These are phyloP conservation scores for Stagonosporopsis rhizophila DNA, from an alignment of 2,329 filamentous ascomycete genomes.

Conservation along the genomic window DNA sequence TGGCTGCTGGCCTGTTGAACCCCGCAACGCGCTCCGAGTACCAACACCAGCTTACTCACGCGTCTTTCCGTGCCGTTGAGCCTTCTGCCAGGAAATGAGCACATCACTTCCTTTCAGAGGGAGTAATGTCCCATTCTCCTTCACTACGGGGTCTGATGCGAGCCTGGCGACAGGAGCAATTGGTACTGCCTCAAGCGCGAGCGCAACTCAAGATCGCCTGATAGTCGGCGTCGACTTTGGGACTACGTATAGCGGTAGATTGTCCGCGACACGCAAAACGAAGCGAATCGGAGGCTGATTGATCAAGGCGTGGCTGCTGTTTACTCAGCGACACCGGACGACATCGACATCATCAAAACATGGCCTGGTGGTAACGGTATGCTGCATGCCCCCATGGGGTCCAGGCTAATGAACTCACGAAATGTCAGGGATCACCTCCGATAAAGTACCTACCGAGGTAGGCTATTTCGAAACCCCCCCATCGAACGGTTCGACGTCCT, in stretches of 20 bases:
- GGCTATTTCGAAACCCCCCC: slow-evolving; percentile 54
- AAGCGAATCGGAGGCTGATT: slow-evolving; percentile 18
- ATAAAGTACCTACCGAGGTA: slow-evolving; percentile 85
- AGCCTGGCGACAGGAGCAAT: slow-evolving; percentile 24
- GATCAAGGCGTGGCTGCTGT: slow-evolving; percentile 69
- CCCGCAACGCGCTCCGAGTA: slow-evolving; percentile 24
- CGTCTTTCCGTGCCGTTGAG: neutral
- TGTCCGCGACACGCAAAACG: neutral
- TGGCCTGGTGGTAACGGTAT: slow-evolving; percentile 81
- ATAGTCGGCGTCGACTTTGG: slow-evolving; percentile 76
- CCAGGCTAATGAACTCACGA: slow-evolving; percentile 17
- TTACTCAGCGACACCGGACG: slow-evolving; percentile 77
- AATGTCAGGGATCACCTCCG: slow-evolving; percentile 70
- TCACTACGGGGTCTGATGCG: slow-evolving; percentile 39
- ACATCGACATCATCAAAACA: slow-evolving; percentile 80
- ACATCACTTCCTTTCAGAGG: slow-evolving; percentile 32
- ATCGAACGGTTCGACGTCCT: slow-evolving; percentile 23
- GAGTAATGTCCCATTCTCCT: slow-evolving; percentile 42
- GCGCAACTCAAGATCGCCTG: slow-evolving; percentile 45
- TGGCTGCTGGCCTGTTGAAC: slow-evolving; percentile 8
- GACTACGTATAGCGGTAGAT: slow-evolving; percentile 77
- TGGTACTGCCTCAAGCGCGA: slow-evolving; percentile 2
- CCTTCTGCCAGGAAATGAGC: slow-evolving; percentile 25
- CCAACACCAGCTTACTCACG: neutral
- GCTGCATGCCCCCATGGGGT: neutral